Percentiles rank a stretch among this genome's conserved stretches.
Conservation (phyloP, 1,284 basidiomycete species). For the Lentinula novae-zelandiae region DNA sequence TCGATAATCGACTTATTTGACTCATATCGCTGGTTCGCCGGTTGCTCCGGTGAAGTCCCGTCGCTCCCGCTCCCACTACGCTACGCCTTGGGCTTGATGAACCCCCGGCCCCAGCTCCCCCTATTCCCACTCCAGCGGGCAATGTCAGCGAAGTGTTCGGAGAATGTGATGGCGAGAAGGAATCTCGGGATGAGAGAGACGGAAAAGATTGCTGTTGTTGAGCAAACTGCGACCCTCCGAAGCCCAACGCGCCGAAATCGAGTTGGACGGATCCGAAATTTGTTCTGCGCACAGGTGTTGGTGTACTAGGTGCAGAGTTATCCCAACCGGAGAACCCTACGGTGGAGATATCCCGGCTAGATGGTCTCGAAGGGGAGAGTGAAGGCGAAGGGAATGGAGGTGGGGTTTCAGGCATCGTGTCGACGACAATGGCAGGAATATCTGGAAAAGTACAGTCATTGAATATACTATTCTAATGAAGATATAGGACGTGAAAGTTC, state of each 20-base stretch:
- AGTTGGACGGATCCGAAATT: constrained; percentile 3
- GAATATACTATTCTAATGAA: neutral
- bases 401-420: constrained; percentile 49
- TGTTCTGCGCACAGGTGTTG: constrained; percentile 36
- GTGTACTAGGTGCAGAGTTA: constrained; percentile 38
- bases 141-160: constrained; percentile 43
- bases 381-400: constrained; percentile 21
- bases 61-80: constrained; percentile 26
- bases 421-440: constrained; percentile 67
- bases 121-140: neutral
- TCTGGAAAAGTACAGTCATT: constrained; percentile 28
- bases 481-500: constrained; percentile 12
- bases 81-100: neutral
- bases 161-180: constrained; percentile 19
- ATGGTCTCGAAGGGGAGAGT: constrained; percentile 17
- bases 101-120: neutral
- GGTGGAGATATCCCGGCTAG: constrained; percentile 53
- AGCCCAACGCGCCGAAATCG: constrained; percentile 1
- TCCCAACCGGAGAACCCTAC: constrained; percentile 27
- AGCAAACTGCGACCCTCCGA: neutral
- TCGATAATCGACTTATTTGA: constrained; percentile 58
- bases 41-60: constrained; percentile 46
- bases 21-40: constrained; percentile 56
- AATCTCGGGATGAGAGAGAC: neutral
- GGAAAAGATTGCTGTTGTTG: constrained; percentile 1